phyloP scores from a whole-genome alignment of 345 rosid genomes.

The Euphorbia pulcherrima region DNA sequence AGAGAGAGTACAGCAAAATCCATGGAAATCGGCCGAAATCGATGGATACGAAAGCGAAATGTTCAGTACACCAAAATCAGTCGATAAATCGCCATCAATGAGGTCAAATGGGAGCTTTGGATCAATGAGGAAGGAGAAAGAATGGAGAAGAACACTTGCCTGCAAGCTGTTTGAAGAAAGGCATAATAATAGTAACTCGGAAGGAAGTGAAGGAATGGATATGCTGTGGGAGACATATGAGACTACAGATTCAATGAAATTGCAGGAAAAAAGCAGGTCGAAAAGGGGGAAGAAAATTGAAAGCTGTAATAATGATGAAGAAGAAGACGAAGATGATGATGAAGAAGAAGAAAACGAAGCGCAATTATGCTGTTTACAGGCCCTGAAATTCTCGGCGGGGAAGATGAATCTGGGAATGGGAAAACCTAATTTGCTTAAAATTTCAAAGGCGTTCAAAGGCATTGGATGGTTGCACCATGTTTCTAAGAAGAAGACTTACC shows the following conservation, averaged over 20 bases:
- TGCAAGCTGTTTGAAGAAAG: slow-evolving; percentile 92
- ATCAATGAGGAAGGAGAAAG: slow-evolving; percentile 83
- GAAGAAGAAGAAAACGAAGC: slow-evolving; percentile 50
- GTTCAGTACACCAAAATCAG: slow-evolving; percentile 4
- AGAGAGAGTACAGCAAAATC: slow-evolving; percentile 21
- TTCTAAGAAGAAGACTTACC: slow-evolving; percentile 46
- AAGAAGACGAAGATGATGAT: slow-evolving; percentile 48
- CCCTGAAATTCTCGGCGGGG: slow-evolving; percentile 78
- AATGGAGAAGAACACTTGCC: slow-evolving; percentile 94
- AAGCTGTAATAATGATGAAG: slow-evolving; percentile 27
- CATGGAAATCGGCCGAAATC: slow-evolving; percentile 15
- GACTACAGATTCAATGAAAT: slow-evolving; percentile 41
- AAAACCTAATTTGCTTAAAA: slow-evolving; percentile 66
- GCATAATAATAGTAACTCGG: slow-evolving; percentile 31
- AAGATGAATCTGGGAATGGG: slow-evolving; percentile 91
- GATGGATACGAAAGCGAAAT: slow-evolving; percentile 8
- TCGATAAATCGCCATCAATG: slow-evolving; percentile 7
- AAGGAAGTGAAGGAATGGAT: slow-evolving; percentile 76
- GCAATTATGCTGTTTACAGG: slow-evolving; percentile 78
- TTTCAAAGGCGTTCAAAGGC: slow-evolving; percentile 72
- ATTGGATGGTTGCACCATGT: slow-evolving; percentile 69
- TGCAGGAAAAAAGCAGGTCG: slow-evolving; percentile 26
- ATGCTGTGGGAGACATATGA: slow-evolving; percentile 89
- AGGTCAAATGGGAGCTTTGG: slow-evolving; percentile 47
- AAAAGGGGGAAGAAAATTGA: slow-evolving; percentile 33